phyloP scores from a whole-genome alignment of 1,284 basidiomycete species.

The Rhodofomes roseus region DNA sequence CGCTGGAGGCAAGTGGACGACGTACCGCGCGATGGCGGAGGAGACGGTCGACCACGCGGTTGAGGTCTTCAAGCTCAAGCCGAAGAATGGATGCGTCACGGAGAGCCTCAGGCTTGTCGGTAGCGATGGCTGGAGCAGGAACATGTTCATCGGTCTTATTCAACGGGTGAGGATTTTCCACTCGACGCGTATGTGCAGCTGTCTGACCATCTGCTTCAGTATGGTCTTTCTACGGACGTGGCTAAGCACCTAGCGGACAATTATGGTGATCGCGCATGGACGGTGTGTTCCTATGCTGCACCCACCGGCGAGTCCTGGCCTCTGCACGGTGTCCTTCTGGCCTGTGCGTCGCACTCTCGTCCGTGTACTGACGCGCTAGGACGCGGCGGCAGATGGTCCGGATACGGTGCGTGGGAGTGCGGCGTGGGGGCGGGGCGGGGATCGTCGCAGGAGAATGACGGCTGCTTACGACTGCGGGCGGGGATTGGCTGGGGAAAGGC shows the following conservation, averaged over 20 bases:
- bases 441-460: too few species aligned
- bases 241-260: conserved; percentile 91
- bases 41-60: conserved; percentile 92
- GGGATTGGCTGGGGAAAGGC: too few species aligned
- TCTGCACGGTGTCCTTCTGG: conserved; percentile 78
- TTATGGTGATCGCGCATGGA: conserved; percentile 97
- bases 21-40: conserved; percentile 95
- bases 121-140: conserved; percentile 92
- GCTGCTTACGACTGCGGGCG: too few species aligned
- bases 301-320: conserved; percentile 84
- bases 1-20: conserved; percentile 99
- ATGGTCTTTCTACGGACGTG: conserved; percentile 88
- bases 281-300: conserved; percentile 80
- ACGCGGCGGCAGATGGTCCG: too few species aligned
- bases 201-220: conserved; percentile 37
- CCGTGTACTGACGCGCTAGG: too few species aligned
- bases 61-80: conserved; percentile 67
- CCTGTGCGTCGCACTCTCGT: conserved; percentile 44
- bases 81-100: conserved; percentile 74
- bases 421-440: too few species aligned
- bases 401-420: too few species aligned
- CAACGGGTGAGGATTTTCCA: conserved; percentile 62
- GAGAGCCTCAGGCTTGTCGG: conserved; percentile 83
- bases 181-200: not conserved
- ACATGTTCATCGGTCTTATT: conserved; percentile 96